Percentiles rank a stretch among this genome's conserved stretches.
Conservation (phyloP, 179 eudicot species). For the Actinidia arguta region DNA sequence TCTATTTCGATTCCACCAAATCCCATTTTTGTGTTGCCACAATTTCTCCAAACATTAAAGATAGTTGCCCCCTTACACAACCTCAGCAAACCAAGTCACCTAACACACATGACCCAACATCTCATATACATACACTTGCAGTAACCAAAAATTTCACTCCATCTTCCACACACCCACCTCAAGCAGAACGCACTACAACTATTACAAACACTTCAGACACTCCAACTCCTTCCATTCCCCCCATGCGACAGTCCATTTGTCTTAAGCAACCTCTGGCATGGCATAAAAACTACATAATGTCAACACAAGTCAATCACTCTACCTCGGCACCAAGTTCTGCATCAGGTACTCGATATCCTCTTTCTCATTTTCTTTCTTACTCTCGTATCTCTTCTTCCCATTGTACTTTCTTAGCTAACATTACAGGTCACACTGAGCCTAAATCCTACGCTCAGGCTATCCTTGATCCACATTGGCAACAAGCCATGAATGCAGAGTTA, state of each 20-base stretch:
- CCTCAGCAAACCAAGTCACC: not conserved
- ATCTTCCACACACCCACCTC: not conserved
- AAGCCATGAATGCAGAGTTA: not conserved
- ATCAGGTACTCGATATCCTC: not conserved
- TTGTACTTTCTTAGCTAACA: constrained; percentile 2
- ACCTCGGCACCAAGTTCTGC: not conserved
- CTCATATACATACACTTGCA: not conserved
- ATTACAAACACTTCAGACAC: not conserved
- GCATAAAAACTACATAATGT: not conserved
- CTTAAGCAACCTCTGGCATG: not conserved
- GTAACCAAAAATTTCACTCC: too few species aligned
- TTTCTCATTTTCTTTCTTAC: not conserved
- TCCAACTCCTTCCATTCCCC: not conserved
- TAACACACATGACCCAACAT: not conserved
- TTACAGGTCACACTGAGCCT: not conserved
- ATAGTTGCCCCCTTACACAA: not conserved
- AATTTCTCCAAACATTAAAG: not conserved
- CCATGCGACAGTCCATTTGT: not conserved
- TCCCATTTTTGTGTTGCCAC: not conserved
- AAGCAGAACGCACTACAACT: too few species aligned
- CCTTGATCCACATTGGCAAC: not conserved
- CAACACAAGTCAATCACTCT: not conserved
- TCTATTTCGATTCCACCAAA: not conserved
- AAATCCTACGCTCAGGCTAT: not conserved
- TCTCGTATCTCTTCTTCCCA: not conserved